These are phyloP conservation scores for Phoenix dactylifera DNA, from an alignment of 176 grass and related monocot genomes.

Conservation along the genomic window DNA sequence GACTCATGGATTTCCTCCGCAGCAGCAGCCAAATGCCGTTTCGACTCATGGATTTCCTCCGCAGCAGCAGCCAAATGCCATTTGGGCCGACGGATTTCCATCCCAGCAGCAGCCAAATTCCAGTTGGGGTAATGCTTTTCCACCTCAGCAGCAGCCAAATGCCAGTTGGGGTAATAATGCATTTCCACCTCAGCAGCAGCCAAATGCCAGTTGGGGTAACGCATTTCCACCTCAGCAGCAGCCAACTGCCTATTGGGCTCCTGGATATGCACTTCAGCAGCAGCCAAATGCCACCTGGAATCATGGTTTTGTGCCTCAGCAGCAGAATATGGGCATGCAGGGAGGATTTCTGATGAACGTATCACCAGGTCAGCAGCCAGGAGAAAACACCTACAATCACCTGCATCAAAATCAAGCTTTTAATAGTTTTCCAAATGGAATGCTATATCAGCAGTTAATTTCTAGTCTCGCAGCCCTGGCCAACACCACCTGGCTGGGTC, in stretches of 20 bases:
- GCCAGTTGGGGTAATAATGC: slow-evolving; percentile 19
- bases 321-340: slow-evolving; percentile 36
- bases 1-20: too few species aligned
- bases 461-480: slow-evolving; percentile 14
- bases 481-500: slow-evolving; percentile 22
- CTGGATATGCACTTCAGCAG: too few species aligned
- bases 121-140: slow-evolving; percentile 10
- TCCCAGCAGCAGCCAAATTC: too few species aligned
- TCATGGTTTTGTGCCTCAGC: background rate
- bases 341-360: slow-evolving; percentile 38
- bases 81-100: too few species aligned
- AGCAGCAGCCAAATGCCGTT: too few species aligned
- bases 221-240: slow-evolving; percentile 10
- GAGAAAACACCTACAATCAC: slow-evolving; percentile 28
- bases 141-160: slow-evolving; percentile 1
- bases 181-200: slow-evolving; percentile 12
- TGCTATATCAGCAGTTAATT: slow-evolving; percentile 34
- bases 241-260: too few species aligned
- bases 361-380: slow-evolving; percentile 29
- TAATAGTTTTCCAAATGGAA: slow-evolving; percentile 27
- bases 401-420: slow-evolving; percentile 41
- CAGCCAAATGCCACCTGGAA: too few species aligned
- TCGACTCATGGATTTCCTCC: too few species aligned
- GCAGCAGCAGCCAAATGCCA: too few species aligned
- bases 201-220: too few species aligned